These are phyloP conservation scores for Sclerotinia sclerotiorum DNA, from an alignment of 2,329 filamentous ascomycete species.

Conservation along the genomic window DNA sequence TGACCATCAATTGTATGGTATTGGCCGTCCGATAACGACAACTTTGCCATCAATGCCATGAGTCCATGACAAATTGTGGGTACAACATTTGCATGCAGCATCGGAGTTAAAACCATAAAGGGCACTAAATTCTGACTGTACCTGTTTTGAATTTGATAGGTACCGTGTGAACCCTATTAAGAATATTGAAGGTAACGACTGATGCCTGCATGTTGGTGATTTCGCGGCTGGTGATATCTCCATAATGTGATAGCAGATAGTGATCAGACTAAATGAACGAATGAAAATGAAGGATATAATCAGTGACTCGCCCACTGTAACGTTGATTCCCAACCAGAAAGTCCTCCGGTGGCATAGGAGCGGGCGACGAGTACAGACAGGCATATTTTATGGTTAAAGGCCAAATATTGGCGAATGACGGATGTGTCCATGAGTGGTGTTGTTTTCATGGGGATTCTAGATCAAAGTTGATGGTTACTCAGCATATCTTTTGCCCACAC, in stretches of 20 bases:
- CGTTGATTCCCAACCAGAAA: slow-evolving; percentile 1
- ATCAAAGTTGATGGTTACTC: not conserved
- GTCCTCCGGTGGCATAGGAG: not conserved
- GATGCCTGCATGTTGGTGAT: not conserved
- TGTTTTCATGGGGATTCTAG: not conserved
- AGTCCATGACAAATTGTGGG: not conserved
- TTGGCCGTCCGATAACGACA: not conserved
- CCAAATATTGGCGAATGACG: not conserved
- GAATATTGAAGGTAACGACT: not conserved
- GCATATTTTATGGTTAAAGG: not conserved
- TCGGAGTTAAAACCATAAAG: not conserved
- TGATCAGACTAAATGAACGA: not conserved
- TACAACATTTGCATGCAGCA: not conserved
- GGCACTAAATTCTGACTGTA: not conserved
- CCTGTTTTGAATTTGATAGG: not conserved
- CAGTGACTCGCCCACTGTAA: not conserved
- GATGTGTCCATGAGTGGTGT: not conserved
- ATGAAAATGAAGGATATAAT: slow-evolving; percentile 7
- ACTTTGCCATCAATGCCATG: not conserved
- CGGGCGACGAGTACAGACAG: slow-evolving; percentile 10
- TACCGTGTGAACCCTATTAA: not conserved
- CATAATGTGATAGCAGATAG: not conserved
- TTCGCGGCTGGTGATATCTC: not conserved
- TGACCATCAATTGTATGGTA: not conserved
- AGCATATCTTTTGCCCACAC: not conserved